A percentile compares a stretch with the other conserved stretches of the same genome.
phyloP scores from a whole-genome alignment of 2,329 filamentous ascomycete genomes.

The Xylariaceae sp. region DNA sequence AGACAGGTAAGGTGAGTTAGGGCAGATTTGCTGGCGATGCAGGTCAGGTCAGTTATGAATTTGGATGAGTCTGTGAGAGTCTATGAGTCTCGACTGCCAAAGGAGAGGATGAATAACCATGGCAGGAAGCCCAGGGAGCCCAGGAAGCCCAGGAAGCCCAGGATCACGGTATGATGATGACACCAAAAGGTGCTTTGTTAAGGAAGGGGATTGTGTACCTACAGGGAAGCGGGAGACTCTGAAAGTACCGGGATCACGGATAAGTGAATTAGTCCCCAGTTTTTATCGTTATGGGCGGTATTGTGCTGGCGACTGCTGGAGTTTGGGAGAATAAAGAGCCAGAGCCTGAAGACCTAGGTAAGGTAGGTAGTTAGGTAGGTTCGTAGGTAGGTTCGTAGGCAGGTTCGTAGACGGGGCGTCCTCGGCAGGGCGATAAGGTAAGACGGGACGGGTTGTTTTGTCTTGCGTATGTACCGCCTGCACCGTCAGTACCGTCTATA shows the following conservation, averaged over 20 bases:
- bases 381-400: not conserved
- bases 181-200: not conserved
- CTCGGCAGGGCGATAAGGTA: not conserved
- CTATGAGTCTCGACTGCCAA: not conserved
- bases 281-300: not conserved
- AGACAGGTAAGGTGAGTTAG: not conserved
- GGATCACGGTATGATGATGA: not conserved
- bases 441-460: too few species aligned
- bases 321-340: not conserved
- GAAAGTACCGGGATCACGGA: not conserved
- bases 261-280: slow-evolving; percentile 3
- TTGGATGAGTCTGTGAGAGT: not conserved
- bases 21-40: not conserved
- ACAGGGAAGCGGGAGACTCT: not conserved
- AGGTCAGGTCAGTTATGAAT: too few species aligned
- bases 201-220: not conserved
- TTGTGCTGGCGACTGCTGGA: not conserved
- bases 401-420: not conserved
- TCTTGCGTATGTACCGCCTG: not conserved
- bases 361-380: not conserved
- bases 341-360: not conserved
- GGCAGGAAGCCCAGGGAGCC: not conserved
- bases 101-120: not conserved
- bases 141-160: too few species aligned
- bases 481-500: not conserved